Conservation (phyloP, 768 basidiomycete genomes). For the Tulasnella calospora region DNA sequence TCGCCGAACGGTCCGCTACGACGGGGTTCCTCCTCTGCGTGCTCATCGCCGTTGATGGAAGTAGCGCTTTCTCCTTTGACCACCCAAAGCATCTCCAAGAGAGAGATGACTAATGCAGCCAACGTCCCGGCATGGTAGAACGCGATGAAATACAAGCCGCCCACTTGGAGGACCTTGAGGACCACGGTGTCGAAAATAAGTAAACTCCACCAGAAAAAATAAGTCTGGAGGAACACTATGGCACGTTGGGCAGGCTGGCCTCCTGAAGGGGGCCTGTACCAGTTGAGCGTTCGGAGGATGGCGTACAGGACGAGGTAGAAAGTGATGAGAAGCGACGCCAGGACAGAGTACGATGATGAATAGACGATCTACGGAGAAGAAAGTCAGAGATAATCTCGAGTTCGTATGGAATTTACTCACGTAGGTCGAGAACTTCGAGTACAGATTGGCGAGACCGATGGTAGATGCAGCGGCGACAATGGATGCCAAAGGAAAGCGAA, state of each 20-base stretch:
- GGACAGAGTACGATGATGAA: constrained; percentile 50
- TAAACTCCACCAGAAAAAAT: constrained; percentile 55
- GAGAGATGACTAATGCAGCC: constrained; percentile 39
- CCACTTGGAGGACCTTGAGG: constrained; percentile 43
- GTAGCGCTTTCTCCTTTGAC: background rate
- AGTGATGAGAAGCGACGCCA: constrained; percentile 47
- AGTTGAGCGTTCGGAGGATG: constrained; percentile 37
- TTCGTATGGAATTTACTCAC: constrained; percentile 41
- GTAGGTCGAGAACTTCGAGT: constrained; percentile 56
- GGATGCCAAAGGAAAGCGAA: constrained; percentile 61
- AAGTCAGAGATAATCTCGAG: background rate
- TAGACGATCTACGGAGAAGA: constrained; percentile 52
- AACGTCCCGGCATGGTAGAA: constrained; percentile 50
- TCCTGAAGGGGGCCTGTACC: constrained; percentile 32
- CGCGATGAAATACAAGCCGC: constrained; percentile 54
- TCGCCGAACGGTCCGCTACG: background rate
- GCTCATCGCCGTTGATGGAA: background rate
- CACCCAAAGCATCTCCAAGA: constrained; percentile 26
- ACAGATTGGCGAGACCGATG: constrained; percentile 46
- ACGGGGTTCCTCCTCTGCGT: constrained; percentile 11
- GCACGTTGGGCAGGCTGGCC: constrained; percentile 44
- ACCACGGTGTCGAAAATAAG: constrained; percentile 50
- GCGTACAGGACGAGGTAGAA: constrained; percentile 48
- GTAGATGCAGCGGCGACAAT: constrained; percentile 46
- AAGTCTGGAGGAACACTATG: constrained; percentile 50